Percentiles rank a stretch among this genome's conserved stretches.
These are phyloP conservation scores for Vinca major DNA, from an alignment of 305 asterid species.

Conservation along the genomic window DNA sequence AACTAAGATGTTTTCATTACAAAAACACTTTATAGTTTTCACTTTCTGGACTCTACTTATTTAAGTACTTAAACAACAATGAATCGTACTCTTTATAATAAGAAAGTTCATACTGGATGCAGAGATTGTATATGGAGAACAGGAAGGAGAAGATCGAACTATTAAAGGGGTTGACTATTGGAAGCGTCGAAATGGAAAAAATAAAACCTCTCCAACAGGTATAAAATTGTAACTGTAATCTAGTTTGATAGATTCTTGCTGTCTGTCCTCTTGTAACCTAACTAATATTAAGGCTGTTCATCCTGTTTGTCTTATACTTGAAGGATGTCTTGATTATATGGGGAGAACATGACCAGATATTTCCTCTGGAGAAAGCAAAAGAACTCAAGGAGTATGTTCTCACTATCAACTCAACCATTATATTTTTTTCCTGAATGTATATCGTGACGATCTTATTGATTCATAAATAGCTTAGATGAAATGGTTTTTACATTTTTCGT, in stretches of 20 bases:
- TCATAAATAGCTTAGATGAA: too few relatives aligned
- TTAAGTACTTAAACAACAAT: not conserved
- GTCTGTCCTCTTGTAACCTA: not conserved
- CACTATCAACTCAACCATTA: not conserved
- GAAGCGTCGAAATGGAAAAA: slow-evolving; percentile 27
- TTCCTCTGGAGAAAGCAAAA: slow-evolving; percentile 47
- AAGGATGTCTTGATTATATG: slow-evolving; percentile 69
- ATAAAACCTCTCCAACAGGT: slow-evolving; percentile 59
- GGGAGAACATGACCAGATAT: slow-evolving; percentile 68
- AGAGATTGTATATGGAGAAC: slow-evolving; percentile 50
- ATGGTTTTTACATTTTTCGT: not conserved
- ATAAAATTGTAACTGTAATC: not conserved
- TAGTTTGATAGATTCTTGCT: not conserved
- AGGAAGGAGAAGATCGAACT: slow-evolving; percentile 62
- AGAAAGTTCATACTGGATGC: slow-evolving; percentile 17
- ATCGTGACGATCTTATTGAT: too few relatives aligned
- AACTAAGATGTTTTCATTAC: not conserved
- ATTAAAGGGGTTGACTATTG: slow-evolving; percentile 51
- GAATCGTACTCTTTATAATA: not conserved
- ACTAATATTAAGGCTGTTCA: not conserved
- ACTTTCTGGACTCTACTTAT: not conserved
- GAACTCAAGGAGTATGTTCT: slow-evolving; percentile 51
- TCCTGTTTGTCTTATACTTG: slow-evolving; percentile 7
- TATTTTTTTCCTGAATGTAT: not conserved
- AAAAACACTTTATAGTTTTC: not conserved